Percentiles rank a stretch among this genome's conserved stretches.
phyloP scores from a whole-genome alignment of 2,329 filamentous ascomycete genomes.

The Endocalyx cinctus region DNA sequence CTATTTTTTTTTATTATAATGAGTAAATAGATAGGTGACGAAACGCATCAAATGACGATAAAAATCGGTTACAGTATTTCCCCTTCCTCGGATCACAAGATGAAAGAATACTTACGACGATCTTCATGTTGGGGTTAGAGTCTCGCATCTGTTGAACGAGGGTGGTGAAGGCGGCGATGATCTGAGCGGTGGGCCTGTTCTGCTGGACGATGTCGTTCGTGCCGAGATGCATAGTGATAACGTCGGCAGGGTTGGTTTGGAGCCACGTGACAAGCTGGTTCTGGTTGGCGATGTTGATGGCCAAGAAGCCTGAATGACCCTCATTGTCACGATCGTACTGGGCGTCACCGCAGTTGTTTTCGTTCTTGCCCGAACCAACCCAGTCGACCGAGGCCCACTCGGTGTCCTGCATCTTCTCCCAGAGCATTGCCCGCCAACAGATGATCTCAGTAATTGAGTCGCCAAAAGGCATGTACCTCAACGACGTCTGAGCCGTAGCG shows the following conservation, averaged over 20 bases:
- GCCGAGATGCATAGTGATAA: constrained; percentile 41
- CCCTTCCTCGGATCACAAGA: too few relatives aligned
- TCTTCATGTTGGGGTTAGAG: constrained; percentile 36
- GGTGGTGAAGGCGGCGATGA: constrained; percentile 36
- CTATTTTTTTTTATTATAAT: too few relatives aligned
- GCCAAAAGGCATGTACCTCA: constrained; percentile 38
- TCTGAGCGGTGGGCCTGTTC: constrained; percentile 30
- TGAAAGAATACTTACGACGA: constrained; percentile 30
- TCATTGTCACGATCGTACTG: constrained; percentile 40
- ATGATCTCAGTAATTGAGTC: constrained; percentile 40
- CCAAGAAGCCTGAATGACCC: constrained; percentile 38
- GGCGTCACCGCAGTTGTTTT: constrained; percentile 31
- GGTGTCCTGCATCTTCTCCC: constrained; percentile 34
- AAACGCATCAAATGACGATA: neutral
- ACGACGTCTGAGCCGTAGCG: constrained; percentile 18
- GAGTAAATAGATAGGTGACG: constrained; percentile 1
- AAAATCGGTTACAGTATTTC: neutral
- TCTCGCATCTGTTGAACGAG: constrained; percentile 33
- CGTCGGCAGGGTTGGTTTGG: constrained; percentile 35
- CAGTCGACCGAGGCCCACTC: constrained; percentile 34
- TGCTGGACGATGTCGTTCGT: constrained; percentile 40
- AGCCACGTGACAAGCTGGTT: constrained; percentile 40
- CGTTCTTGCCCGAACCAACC: constrained; percentile 28
- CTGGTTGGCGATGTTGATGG: constrained; percentile 37
- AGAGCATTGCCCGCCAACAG: constrained; percentile 38